phyloP scores from a whole-genome alignment of 768 basidiomycete species.

The Bullera alba region DNA sequence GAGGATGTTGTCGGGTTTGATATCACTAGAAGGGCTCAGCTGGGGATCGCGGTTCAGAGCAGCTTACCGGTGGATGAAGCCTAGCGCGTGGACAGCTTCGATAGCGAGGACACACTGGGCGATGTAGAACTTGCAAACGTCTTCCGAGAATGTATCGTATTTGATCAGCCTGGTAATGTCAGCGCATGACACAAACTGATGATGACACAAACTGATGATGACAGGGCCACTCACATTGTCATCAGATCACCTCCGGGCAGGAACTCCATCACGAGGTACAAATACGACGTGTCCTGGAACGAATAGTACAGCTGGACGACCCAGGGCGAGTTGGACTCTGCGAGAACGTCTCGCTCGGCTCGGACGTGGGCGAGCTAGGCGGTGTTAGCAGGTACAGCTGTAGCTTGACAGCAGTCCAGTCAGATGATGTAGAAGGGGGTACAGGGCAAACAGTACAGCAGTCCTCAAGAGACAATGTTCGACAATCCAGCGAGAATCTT shows the following conservation, averaged over 20 bases:
- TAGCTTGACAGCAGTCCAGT: no score
- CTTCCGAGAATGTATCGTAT: slow-evolving; percentile 97
- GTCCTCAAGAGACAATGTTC: no score
- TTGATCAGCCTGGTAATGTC: slow-evolving; percentile 64
- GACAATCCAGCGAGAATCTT: no score
- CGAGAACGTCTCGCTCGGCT: slow-evolving; percentile 92
- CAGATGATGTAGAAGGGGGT: no score
- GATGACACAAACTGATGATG: background rate
- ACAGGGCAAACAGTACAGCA: no score
- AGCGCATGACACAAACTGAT: background rate
- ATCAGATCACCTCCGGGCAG: slow-evolving; percentile 96
- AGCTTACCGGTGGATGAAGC: slow-evolving; percentile 89
- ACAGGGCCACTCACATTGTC: slow-evolving; percentile 63
- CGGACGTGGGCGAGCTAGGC: slow-evolving; percentile 88
- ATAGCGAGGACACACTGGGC: slow-evolving; percentile 98
- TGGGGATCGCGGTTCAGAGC: background rate
- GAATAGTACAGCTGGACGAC: slow-evolving; percentile 96
- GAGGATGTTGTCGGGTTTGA: slow-evolving; percentile 98
- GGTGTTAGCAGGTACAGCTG: background rate
- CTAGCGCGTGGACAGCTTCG: slow-evolving; percentile 92
- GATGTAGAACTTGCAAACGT: slow-evolving; percentile 95
- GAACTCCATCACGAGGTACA: slow-evolving; percentile 99
- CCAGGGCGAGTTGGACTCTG: slow-evolving; percentile 91
- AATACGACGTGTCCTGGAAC: slow-evolving; percentile 87
- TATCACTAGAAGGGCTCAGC: slow-evolving; percentile 59